These are phyloP conservation scores for Myxozyma sirexii DNA, from an alignment of 805 yeast genomes.

Conservation along the genomic window DNA sequence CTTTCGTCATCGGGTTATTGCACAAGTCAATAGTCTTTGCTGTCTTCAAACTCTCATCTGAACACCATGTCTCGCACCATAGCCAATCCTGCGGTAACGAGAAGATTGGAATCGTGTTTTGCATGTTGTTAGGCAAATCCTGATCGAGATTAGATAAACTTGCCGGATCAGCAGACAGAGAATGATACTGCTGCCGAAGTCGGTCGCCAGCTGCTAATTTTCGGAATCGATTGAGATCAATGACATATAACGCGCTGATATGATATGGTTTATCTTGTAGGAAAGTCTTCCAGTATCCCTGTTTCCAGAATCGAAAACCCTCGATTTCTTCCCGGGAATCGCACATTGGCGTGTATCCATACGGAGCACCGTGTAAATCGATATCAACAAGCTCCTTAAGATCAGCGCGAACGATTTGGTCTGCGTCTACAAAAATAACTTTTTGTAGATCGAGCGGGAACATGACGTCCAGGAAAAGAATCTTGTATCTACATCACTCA, in stretches of 20 bases:
- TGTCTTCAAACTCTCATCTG: slow-evolving; percentile 56
- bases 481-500: slow-evolving; percentile 68
- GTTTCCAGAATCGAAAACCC: slow-evolving; percentile 88
- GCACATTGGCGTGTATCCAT: slow-evolving; percentile 87
- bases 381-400: slow-evolving; percentile 65
- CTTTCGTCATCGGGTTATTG: slow-evolving; percentile 80
- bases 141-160: slow-evolving; percentile 87
- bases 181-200: slow-evolving; percentile 82
- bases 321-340: slow-evolving; percentile 79
- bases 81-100: slow-evolving; percentile 83
- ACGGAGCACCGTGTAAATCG: slow-evolving; percentile 79
- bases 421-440: slow-evolving; percentile 84
- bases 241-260: slow-evolving; percentile 78
- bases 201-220: slow-evolving; percentile 72
- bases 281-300: slow-evolving; percentile 81
- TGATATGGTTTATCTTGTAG: slow-evolving; percentile 69
- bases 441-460: slow-evolving; percentile 78
- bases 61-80: slow-evolving; percentile 95
- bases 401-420: slow-evolving; percentile 78
- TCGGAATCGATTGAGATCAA: slow-evolving; percentile 72
- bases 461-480: slow-evolving; percentile 80
- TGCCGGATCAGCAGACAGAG: slow-evolving; percentile 72
- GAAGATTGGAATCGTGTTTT: slow-evolving; percentile 63
- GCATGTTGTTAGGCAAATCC: slow-evolving; percentile 89
- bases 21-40: slow-evolving; percentile 85